Evolutionary conservation across 495 filamentous ascomycete genomes (phyloP).

Genomic region (Penicillium tannophilum): DNA sequence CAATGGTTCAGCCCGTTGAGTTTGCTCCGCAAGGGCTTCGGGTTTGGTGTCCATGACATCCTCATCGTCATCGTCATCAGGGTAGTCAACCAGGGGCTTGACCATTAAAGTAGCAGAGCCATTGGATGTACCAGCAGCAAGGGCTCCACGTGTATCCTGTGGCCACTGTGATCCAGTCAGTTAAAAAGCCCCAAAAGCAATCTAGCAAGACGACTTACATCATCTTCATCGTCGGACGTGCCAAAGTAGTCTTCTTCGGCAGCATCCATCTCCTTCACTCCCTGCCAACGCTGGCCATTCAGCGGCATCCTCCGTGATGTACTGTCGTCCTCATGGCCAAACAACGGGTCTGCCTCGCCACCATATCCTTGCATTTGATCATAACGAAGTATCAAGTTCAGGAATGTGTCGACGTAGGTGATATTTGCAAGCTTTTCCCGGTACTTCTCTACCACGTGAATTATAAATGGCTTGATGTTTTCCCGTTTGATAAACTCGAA

Average conservation of each 20-base stretch:
- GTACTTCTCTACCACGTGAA: constrained; percentile 86
- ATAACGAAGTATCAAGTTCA: constrained; percentile 71
- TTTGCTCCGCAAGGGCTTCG: constrained; percentile 22
- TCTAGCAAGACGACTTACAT: constrained; percentile 46
- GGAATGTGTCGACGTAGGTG: constrained; percentile 85
- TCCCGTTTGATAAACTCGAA: constrained; percentile 91
- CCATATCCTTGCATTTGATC: constrained; percentile 78
- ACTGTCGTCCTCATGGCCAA: constrained; percentile 51
- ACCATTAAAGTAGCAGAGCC: constrained; percentile 55
- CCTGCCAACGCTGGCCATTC: constrained; percentile 73
- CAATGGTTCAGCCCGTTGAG: constrained; percentile 22
- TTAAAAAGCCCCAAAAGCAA: background rate
- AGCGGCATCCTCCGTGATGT: constrained; percentile 55
- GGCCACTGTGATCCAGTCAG: constrained; percentile 35
- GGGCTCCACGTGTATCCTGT: constrained; percentile 32
- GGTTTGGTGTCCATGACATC: constrained; percentile 59
- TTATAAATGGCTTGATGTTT: constrained; percentile 77
- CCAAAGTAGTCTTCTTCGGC: constrained; percentile 96
- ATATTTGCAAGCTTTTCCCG: constrained; percentile 78
- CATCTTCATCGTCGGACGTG: constrained; percentile 83
- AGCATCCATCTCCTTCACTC: constrained; percentile 80
- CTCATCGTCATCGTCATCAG: constrained; percentile 74
- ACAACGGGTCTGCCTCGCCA: constrained; percentile 57
- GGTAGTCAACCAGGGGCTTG: constrained; percentile 87
- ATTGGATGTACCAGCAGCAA: constrained; percentile 31